Percentiles rank a stretch among this genome's conserved stretches.
phyloP scores from a whole-genome alignment of 148 eudicot species.

The Silene latifolia region DNA sequence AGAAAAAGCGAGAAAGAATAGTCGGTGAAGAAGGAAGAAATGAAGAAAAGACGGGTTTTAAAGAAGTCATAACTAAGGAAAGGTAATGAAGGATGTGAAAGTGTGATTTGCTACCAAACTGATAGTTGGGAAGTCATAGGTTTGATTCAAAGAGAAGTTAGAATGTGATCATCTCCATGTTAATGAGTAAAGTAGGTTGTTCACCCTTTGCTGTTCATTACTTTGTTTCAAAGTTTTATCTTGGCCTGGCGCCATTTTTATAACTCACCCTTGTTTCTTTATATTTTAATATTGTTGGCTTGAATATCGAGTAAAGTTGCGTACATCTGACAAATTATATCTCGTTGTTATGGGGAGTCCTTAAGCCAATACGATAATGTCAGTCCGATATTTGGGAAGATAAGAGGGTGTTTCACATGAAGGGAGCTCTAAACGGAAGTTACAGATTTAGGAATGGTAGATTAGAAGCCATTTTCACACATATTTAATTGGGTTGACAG shows the following conservation, averaged over 20 bases:
- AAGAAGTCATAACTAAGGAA: conserved; percentile 9
- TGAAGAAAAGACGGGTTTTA: conserved; percentile 29
- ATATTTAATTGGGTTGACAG: not conserved
- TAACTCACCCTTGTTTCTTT: no score
- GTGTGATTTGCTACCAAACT: conserved; percentile 56
- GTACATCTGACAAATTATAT: no score
- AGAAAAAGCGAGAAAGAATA: not conserved
- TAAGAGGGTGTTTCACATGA: no score
- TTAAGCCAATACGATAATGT: no score
- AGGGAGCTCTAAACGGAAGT: not conserved
- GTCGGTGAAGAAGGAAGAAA: conserved; percentile 16
- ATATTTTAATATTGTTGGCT: not conserved
- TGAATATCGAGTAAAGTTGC: no score
- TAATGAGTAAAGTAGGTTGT: not conserved
- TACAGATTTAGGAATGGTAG: not conserved
- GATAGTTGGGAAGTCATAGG: conserved; percentile 74
- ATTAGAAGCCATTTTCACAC: conserved; percentile 1
- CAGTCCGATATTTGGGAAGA: no score
- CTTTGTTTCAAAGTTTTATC: conserved; percentile 30
- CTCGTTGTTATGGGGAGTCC: no score
- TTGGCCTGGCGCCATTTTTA: conserved; percentile 29
- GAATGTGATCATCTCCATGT: conserved; percentile 5
- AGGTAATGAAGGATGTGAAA: not conserved
- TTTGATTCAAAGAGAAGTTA: conserved; percentile 85
- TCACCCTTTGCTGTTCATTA: conserved; percentile 22